Conservation (phyloP, 805 yeast genomes). For the Hanseniaspora lindneri region DNA sequence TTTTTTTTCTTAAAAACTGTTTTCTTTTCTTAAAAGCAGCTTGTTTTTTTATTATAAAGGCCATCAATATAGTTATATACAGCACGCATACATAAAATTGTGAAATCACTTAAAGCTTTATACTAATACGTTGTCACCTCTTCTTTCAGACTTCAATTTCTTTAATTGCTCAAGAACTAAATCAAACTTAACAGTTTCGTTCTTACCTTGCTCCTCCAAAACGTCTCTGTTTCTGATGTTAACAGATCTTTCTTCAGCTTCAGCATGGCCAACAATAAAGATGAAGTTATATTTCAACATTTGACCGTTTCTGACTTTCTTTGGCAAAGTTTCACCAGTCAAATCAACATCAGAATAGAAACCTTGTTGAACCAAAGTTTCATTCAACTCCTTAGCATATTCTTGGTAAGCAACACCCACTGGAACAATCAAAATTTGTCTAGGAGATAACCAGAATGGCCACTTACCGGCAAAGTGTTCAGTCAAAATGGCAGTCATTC, state of each 20-base stretch:
- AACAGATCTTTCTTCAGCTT: constrained; percentile 64
- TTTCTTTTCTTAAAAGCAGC: no score
- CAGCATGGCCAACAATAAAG: constrained; percentile 94
- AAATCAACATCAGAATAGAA: constrained; percentile 89
- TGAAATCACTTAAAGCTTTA: constrained; percentile 18
- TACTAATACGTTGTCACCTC: constrained; percentile 49
- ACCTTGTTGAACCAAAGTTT: constrained; percentile 55
- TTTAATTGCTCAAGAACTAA: constrained; percentile 59
- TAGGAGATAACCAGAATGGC: constrained; percentile 99
- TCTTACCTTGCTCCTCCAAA: constrained; percentile 83
- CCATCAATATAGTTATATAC: not conserved
- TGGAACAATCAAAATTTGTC: constrained; percentile 92
- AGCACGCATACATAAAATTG: no score
- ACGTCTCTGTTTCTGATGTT: constrained; percentile 96
- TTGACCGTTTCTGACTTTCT: constrained; percentile 97
- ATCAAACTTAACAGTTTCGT: constrained; percentile 63
- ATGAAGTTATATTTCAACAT: constrained; percentile 87
- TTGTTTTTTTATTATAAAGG: not conserved
- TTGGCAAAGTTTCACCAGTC: constrained; percentile 90
- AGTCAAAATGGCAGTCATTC: constrained; percentile 96
- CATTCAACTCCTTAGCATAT: constrained; percentile 74
- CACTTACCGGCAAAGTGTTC: constrained; percentile 98
- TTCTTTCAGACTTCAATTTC: constrained; percentile 58
- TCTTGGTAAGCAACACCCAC: constrained; percentile 88
- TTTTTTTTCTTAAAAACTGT: no score